Base-by-base conservation (phyloP, 1,139 yeast genomes). In the Pichia sp. region DNA sequence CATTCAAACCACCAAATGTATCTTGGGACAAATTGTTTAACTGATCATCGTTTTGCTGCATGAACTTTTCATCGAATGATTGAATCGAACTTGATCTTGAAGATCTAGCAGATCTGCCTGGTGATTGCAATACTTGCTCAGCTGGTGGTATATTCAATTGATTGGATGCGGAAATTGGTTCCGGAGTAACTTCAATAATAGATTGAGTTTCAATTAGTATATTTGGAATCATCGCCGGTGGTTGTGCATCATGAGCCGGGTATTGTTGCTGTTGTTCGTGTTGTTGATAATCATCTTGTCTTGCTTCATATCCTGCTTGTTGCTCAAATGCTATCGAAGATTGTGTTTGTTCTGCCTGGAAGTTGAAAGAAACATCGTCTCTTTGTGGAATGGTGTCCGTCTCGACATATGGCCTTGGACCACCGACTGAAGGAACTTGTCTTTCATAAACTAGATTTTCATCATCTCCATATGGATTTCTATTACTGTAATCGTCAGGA, bases 41-140 rank as follows among this genome's bases (percentile, higher is more conserved):
- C 18, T 42, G 27, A 12, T 34, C 27, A 11, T 19, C 22, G 19
- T 22, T 20, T 15, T n/a, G 31, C 21, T 42, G 45, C 47, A 49
- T 47, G 31, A 53, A 51, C 18, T 47, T 45, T 15, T 44, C 47
- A 44, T 53, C 56, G 28, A 53, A 53, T 12, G 56, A 53, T 8
- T 47, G 52, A 4, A 51, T 42, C 1, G 53, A 50, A n/a, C 42
- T 39, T 17, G 44, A 37, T n/a, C 24, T 15, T 14, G 44, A 40
- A 4, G 40, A 32, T 20, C 37, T 4, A 11, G 47, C 6, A 20
- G 40, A 32, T 20, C 33, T 3, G 10, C 42, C 6, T 15, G 44
- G 19, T 17, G 34, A 40, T 34, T 21, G 37, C 5, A 19, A 18
- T 1, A 19, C 10, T 17, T 38, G 17, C 8, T 22, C 22, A 4